phyloP scores from a whole-genome alignment of 371 early-diverging fungal species.

The Phascolomyces articulosus region DNA sequence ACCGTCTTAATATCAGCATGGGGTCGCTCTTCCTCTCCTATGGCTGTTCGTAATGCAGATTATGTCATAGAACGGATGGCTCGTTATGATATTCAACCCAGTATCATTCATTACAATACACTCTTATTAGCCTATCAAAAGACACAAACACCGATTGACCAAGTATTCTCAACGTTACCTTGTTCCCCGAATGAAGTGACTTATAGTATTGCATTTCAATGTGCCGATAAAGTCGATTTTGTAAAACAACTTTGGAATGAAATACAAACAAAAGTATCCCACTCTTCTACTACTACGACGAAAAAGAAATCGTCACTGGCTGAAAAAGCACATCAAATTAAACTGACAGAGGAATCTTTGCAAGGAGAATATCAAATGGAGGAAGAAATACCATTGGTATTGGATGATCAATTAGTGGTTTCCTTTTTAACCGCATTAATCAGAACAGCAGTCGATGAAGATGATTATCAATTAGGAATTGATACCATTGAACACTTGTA shows the following conservation, averaged over 20 bases:
- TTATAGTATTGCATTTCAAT: constrained; percentile 20
- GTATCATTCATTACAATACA: constrained; percentile 31
- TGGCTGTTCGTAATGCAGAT: constrained; percentile 27
- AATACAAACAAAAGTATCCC: neutral
- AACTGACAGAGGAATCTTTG: constrained; percentile 17
- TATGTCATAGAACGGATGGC: constrained; percentile 24
- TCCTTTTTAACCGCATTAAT: constrained; percentile 26
- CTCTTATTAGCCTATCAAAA: constrained; percentile 27
- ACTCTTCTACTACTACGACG: neutral
- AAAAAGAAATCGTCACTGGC: constrained; percentile 4
- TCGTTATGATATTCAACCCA: constrained; percentile 22
- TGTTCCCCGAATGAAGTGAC: constrained; percentile 6
- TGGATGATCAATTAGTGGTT: constrained; percentile 28
- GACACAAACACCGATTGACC: constrained; percentile 10
- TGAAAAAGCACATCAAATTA: constrained; percentile 7
- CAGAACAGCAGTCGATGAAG: constrained; percentile 18
- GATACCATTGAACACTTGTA: constrained; percentile 27
- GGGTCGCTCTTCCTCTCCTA: constrained; percentile 26
- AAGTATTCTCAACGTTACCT: constrained; percentile 8
- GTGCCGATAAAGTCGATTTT: constrained; percentile 13
- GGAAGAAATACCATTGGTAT: constrained; percentile 1
- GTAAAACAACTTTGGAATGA: constrained; percentile 24
- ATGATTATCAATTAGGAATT: constrained; percentile 22
- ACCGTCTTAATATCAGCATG: constrained; percentile 27
- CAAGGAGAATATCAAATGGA: neutral